These are phyloP conservation scores for Hibiscus tridactylites DNA, from an alignment of 345 rosid species.

Conservation along the genomic window DNA sequence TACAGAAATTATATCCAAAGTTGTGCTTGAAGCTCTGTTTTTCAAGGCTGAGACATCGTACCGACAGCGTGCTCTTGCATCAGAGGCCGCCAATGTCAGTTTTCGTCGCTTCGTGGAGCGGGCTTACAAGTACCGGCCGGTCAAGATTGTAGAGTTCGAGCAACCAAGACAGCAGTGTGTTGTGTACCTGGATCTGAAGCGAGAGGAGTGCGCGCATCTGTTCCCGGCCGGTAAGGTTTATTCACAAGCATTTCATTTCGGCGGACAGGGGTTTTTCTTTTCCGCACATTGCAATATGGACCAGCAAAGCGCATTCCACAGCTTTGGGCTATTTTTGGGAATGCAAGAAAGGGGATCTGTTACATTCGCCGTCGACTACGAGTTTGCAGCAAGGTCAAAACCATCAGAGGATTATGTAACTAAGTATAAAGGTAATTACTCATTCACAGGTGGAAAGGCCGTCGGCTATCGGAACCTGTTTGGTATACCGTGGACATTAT, in stretches of 20 bases:
- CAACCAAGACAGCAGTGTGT: constrained; percentile 57
- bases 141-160: constrained; percentile 70
- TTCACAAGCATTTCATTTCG: constrained; percentile 70
- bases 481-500: constrained; percentile 45
- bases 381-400: constrained; percentile 66
- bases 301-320: constrained; percentile 44
- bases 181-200: constrained; percentile 72
- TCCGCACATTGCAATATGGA: constrained; percentile 62
- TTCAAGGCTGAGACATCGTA: constrained; percentile 65
- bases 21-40: constrained; percentile 70
- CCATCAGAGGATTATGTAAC: constrained; percentile 46
- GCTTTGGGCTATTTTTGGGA: constrained; percentile 65
- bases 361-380: constrained; percentile 47
- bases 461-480: constrained; percentile 57
- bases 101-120: constrained; percentile 54
- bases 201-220: constrained; percentile 45
- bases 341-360: constrained; percentile 60
- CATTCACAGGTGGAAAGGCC: constrained; percentile 50
- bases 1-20: constrained; percentile 39
- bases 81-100: constrained; percentile 28
- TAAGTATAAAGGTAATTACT: constrained; percentile 46
- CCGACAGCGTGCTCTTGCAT: constrained; percentile 36
- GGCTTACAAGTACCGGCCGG: constrained; percentile 59
- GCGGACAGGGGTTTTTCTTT: constrained; percentile 63
- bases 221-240: constrained; percentile 46